These are phyloP conservation scores for Fonsecaea pugnacius DNA, from an alignment of 2,329 filamentous ascomycete genomes.

Conservation along the genomic window DNA sequence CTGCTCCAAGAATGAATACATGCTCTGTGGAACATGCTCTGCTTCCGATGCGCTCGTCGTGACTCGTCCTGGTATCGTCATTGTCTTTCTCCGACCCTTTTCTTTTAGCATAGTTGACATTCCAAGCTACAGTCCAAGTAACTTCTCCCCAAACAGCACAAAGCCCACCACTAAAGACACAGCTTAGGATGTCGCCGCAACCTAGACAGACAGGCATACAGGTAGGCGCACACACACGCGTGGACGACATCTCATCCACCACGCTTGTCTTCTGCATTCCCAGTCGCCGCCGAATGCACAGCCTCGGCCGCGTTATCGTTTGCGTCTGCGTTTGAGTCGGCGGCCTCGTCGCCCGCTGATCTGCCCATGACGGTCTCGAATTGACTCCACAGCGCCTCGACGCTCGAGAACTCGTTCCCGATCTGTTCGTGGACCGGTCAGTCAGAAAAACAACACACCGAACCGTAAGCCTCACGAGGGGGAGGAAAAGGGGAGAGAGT, in stretches of 20 bases:
- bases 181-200: not conserved
- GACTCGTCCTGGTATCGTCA: not conserved
- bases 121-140: not conserved
- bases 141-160: not conserved
- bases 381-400: slow-evolving; percentile 95
- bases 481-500: not conserved
- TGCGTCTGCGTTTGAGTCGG: not conserved
- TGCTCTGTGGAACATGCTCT: not conserved
- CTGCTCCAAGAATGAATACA: slow-evolving; percentile 9
- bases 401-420: slow-evolving; percentile 95
- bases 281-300: not conserved
- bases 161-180: not conserved
- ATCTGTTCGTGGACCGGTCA: slow-evolving; percentile 68
- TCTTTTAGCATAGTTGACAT: not conserved
- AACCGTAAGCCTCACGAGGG: too few relatives aligned
- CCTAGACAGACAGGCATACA: not conserved
- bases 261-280: not conserved
- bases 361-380: slow-evolving; percentile 96
- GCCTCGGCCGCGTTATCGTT: not conserved
- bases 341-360: slow-evolving; percentile 46
- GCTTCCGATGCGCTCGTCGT: not conserved
- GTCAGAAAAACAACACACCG: too few relatives aligned
- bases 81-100: not conserved
- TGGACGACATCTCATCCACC: not conserved
- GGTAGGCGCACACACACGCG: not conserved